Conservation (phyloP, 2,329 filamentous ascomycete species). For the Sporothrix euskadiensis region DNA sequence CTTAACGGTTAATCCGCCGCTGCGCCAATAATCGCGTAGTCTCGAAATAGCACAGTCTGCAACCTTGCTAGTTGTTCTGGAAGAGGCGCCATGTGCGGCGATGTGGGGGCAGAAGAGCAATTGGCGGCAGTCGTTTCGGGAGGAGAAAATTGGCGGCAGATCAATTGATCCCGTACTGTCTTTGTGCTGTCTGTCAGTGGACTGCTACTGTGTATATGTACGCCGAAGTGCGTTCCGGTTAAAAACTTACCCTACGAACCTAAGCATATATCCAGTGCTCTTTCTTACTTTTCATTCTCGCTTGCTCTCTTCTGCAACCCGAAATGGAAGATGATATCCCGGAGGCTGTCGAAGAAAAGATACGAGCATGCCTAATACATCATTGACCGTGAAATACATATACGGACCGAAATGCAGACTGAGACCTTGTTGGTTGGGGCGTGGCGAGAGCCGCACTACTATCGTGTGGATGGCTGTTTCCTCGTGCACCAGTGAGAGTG, state of each 20-base stretch:
- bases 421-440: neutral
- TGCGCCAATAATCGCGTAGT: conserved; percentile 5
- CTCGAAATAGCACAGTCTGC: neutral
- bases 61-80: conserved; percentile 7
- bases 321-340: neutral
- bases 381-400: no score
- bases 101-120: conserved; percentile 1
- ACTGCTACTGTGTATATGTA: no score
- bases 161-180: conserved; percentile 22
- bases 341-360: neutral
- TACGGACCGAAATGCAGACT: neutral
- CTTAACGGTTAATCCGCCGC: conserved; percentile 24
- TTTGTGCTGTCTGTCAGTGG: neutral
- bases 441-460: neutral
- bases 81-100: neutral
- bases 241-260: neutral
- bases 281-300: neutral
- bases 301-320: neutral
- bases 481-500: neutral
- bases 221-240: neutral
- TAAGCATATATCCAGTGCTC: neutral
- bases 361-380: neutral
- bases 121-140: conserved; percentile 30
- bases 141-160: conserved; percentile 17
- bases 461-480: neutral